Conservation (phyloP, 495 filamentous ascomycete species). For the Penicillium simplicissimum region DNA sequence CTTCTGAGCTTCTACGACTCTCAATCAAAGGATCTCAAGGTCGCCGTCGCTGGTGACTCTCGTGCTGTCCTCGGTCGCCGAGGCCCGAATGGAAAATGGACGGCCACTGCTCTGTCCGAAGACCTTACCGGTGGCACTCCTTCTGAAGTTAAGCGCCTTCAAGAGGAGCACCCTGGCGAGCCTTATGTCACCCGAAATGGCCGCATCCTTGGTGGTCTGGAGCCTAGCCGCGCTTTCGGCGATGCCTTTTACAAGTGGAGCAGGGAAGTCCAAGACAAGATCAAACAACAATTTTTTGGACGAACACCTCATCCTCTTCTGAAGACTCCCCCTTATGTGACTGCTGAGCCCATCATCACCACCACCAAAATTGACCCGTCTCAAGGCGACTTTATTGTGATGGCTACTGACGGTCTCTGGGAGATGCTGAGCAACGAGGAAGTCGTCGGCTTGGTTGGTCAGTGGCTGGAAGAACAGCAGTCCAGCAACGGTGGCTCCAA, state of each 20-base stretch:
- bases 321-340: slow-evolving; percentile 95
- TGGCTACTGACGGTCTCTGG: slow-evolving; percentile 97
- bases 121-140: slow-evolving; percentile 90
- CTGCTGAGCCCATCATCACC: slow-evolving; percentile 91
- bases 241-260: slow-evolving; percentile 98
- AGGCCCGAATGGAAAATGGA: slow-evolving; percentile 82
- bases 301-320: slow-evolving; percentile 68
- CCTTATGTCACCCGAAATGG: slow-evolving; percentile 81
- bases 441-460: slow-evolving; percentile 92
- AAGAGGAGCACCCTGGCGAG: slow-evolving; percentile 84
- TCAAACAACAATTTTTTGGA: slow-evolving; percentile 84
- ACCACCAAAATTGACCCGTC: slow-evolving; percentile 92
- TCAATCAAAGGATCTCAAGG: slow-evolving; percentile 75
- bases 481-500: slow-evolving; percentile 37
- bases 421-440: slow-evolving; percentile 99
- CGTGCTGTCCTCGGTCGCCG: slow-evolving; percentile 88
- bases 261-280: slow-evolving; percentile 72
- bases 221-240: slow-evolving; percentile 91
- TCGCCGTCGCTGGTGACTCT: slow-evolving; percentile 94
- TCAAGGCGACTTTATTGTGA: slow-evolving; percentile 90
- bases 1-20: slow-evolving; percentile 96
- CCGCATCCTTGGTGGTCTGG: slow-evolving; percentile 85
- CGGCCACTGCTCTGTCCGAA: slow-evolving; percentile 80
- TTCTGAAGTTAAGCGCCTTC: slow-evolving; percentile 78
- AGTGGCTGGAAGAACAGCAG: slow-evolving; percentile 86